These are phyloP conservation scores for Globisporangium iwayamae DNA, from an alignment of 352 stramenopile species.

Conservation along the genomic window DNA sequence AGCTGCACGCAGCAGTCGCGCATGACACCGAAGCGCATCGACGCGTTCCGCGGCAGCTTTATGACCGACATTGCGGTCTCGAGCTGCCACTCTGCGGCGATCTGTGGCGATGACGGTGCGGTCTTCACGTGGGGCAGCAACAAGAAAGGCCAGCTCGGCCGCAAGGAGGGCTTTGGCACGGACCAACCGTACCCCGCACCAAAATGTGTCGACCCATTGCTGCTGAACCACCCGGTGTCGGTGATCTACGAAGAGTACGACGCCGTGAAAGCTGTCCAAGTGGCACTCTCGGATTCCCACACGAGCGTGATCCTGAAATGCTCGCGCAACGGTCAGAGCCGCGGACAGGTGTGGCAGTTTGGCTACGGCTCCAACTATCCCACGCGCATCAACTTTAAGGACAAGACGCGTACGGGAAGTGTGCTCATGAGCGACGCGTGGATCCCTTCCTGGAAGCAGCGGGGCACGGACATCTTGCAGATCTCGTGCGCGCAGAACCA, in stretches of 20 bases:
- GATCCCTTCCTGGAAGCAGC: conserved; percentile 53
- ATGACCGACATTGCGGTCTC: conserved; percentile 69
- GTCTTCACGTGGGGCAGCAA: conserved; percentile 84
- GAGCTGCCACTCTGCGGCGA: conserved; percentile 68
- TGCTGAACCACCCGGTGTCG: conserved; percentile 45
- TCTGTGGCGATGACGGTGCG: conserved; percentile 36
- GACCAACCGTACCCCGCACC: conserved; percentile 60
- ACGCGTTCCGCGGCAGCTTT: conserved; percentile 53
- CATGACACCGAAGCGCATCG: conserved; percentile 66
- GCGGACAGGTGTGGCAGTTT: conserved; percentile 80
- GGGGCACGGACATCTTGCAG: conserved; percentile 50
- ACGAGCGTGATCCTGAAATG: conserved; percentile 68
- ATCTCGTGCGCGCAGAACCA: conserved; percentile 77
- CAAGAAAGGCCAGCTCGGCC: conserved; percentile 72
- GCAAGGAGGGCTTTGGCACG: conserved; percentile 68
- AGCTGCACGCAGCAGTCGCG: conserved; percentile 47
- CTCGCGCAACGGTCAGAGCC: conserved; percentile 42
- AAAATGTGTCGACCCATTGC: conserved; percentile 54
- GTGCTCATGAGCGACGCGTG: conserved; percentile 53
- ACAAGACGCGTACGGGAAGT: conserved; percentile 28
- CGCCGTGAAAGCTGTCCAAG: conserved; percentile 30
- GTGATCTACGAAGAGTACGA: conserved; percentile 63
- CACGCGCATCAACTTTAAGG: conserved; percentile 56
- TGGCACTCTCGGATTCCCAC: conserved; percentile 72
- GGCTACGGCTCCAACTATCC: conserved; percentile 69